These are phyloP conservation scores for Xylaria sp. DNA, from an alignment of 2,329 filamentous ascomycete genomes.

Conservation along the genomic window DNA sequence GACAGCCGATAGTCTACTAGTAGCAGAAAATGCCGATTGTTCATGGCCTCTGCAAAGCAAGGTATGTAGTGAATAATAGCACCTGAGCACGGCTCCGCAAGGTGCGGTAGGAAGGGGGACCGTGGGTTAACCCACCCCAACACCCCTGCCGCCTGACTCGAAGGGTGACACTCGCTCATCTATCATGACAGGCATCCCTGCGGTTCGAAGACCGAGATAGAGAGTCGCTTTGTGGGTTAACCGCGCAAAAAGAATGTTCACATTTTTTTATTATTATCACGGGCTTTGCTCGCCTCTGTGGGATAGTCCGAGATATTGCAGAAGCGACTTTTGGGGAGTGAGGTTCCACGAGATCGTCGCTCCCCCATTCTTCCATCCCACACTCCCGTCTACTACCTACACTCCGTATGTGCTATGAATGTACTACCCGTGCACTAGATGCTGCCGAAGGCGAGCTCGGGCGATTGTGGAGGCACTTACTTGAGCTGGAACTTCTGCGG, in stretches of 20 bases:
- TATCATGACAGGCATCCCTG: conserved; percentile 21
- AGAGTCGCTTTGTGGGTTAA: too few species aligned
- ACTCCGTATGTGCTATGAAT: too few species aligned
- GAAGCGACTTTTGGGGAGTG: conserved; percentile 7
- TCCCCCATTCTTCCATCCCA: conserved; percentile 13
- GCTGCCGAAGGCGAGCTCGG: conserved; percentile 8
- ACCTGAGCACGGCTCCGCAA: neutral
- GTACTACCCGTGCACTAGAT: too few species aligned
- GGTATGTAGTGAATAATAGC: neutral
- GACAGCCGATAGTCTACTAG: neutral
- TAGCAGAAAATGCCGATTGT: neutral
- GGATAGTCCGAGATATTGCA: neutral
- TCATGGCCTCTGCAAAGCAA: neutral
- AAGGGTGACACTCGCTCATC: conserved; percentile 25
- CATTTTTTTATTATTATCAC: neutral
- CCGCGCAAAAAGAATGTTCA: neutral
- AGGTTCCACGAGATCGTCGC: conserved; percentile 21
- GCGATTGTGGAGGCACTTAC: conserved; percentile 8
- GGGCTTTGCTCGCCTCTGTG: neutral
- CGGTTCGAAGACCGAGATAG: neutral
- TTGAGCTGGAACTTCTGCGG: conserved; percentile 9
- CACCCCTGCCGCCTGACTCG: conserved; percentile 22
- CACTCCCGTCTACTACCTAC: too few species aligned
- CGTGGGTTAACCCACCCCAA: conserved; percentile 23
- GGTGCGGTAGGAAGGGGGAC: conserved; percentile 17